Conservation (phyloP, 345 rosid genomes). For the Brassica juncea region DNA sequence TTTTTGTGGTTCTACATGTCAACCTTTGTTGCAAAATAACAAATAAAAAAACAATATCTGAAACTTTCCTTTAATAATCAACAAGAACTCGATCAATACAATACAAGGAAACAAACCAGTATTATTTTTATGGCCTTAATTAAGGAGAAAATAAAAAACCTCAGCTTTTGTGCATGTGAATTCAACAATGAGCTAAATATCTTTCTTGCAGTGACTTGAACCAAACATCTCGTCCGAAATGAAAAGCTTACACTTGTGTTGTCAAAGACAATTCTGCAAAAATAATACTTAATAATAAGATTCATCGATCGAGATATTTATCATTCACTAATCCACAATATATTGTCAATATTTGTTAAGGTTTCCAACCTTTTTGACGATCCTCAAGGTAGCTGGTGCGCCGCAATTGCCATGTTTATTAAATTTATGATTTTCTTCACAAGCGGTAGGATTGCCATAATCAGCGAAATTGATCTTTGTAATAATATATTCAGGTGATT, state of each 20-base stretch:
- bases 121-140: neutral
- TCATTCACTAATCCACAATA: neutral
- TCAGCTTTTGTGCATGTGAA: neutral
- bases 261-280: conserved; percentile 33
- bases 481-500: neutral
- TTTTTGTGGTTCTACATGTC: too few relatives aligned
- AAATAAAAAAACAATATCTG: neutral
- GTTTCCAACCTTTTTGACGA: conserved; percentile 11
- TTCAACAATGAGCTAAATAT: conserved; percentile 7
- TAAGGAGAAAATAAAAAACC: neutral
- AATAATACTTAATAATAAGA: neutral
- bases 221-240: conserved; percentile 33
- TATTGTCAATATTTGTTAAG: neutral
- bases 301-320: neutral
- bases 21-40: neutral
- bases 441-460: conserved; percentile 26
- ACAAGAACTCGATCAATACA: neutral
- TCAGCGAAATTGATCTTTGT: conserved; percentile 3
- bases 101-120: neutral
- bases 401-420: conserved; percentile 14
- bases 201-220: conserved; percentile 20
- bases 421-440: neutral
- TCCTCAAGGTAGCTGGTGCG: conserved; percentile 3
- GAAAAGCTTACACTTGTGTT: neutral
- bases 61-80: neutral